Base-by-base conservation (phyloP, 768 basidiomycete species). In the Porphyrellus cyaneotinctus region DNA sequence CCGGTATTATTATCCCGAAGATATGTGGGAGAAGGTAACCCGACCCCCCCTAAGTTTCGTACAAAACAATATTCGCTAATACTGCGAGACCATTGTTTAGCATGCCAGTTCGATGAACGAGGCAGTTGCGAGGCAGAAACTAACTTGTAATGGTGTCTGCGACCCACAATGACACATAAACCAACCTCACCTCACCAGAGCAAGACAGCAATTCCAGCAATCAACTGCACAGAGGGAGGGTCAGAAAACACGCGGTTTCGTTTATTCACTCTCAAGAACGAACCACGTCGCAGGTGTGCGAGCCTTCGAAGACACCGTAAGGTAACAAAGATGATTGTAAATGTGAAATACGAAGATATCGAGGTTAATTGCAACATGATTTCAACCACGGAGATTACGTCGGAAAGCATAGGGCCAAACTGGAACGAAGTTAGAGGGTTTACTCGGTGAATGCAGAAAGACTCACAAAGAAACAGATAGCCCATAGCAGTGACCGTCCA, bases 391-490 rank as follows among this genome's bases (percentile, higher is more conserved):
- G 64, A 61, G 3, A 64, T 22, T 15, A 64, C 56, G n/a, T 64
- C 64, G 7, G 56, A 58, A 36, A 64, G 32, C 22, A 64, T 38
- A 1, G 64, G 64, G 22, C 41, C 42, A 49, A 64, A 66, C 64
- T 64, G n/a, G 4, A 7, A 20, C 13, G 1, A 3, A 22, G 6
- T 64, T 35, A 58, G 53, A 43, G 7, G 17, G 12, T 0, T 13
- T 13, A 3, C 36, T 32, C 32, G 6, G 2, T 14, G 18, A 2
- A 28, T 18, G 15, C 20, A 46, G 4, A 26, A 33, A 23, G 3
- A 23, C 64, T 51, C 42, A 64, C 64, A 48, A 64, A 64, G 42
- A 64, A 64, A 31, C 36, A 58, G 44, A 64, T 2, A 4, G 56
- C 64, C 54, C 58, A 64, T 28, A 46, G 17, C 5, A 66, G 2